These are phyloP conservation scores for Sanghuangporus weigelae DNA, from an alignment of 1,284 basidiomycete species.

Conservation along the genomic window DNA sequence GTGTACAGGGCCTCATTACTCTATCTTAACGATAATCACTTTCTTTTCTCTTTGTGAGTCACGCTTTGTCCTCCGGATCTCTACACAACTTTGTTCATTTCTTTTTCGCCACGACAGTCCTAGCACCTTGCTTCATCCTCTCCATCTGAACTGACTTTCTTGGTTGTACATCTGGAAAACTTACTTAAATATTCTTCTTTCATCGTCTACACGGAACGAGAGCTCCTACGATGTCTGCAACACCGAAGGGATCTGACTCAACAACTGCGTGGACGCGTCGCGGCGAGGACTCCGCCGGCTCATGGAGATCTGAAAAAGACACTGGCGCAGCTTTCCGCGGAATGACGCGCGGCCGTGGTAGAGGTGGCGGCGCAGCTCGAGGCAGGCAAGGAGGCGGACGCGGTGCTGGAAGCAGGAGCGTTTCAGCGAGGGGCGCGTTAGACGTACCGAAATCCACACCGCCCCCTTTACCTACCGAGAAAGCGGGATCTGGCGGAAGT, in stretches of 20 bases:
- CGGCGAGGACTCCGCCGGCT: slow-evolving; percentile 25
- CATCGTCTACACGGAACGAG: neutral
- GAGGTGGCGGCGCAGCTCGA: slow-evolving; percentile 26
- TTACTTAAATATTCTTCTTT: neutral
- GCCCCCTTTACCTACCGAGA: neutral
- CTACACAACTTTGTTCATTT: neutral
- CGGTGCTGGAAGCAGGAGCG: slow-evolving; percentile 27
- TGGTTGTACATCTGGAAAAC: neutral
- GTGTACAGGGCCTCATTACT: neutral
- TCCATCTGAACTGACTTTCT: neutral
- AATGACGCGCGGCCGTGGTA: slow-evolving; percentile 31
- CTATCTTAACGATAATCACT: neutral
- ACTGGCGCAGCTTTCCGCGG: slow-evolving; percentile 45
- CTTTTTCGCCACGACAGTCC: neutral
- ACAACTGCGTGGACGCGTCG: slow-evolving; percentile 22
- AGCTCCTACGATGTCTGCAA: slow-evolving; percentile 5
- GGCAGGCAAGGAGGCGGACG: slow-evolving; percentile 23
- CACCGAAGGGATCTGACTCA: slow-evolving; percentile 6
- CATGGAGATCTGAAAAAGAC: slow-evolving; percentile 38
- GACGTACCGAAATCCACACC: neutral
- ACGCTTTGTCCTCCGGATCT: neutral
- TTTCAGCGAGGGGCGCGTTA: slow-evolving; percentile 8
- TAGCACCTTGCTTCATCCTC: neutral
- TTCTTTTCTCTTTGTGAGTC: slow-evolving; percentile 8
- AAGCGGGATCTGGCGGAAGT: neutral